These are phyloP conservation scores for Venturia asperata DNA, from an alignment of 2,329 filamentous ascomycete genomes.

Conservation along the genomic window DNA sequence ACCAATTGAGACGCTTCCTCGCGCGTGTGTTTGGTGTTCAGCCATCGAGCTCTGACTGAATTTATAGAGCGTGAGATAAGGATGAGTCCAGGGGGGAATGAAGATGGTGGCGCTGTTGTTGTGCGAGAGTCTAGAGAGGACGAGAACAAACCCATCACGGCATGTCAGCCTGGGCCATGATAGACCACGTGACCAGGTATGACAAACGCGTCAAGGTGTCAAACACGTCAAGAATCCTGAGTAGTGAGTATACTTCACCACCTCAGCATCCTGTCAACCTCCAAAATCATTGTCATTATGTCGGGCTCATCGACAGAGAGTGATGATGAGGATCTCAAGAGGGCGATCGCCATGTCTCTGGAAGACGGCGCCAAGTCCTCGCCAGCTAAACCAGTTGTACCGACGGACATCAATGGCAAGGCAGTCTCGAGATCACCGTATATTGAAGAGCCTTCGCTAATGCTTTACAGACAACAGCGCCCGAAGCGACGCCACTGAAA, in stretches of 20 bases:
- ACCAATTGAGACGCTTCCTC: not conserved
- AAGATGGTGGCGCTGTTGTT: too few species aligned
- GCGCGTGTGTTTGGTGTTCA: not conserved
- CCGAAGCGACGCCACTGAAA: not conserved
- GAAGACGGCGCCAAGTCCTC: slow-evolving; percentile 13
- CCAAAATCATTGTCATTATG: not conserved
- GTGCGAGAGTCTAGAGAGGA: too few species aligned
- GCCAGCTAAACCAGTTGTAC: not conserved
- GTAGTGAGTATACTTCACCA: too few species aligned
- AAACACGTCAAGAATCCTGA: too few species aligned
- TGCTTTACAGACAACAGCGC: not conserved
- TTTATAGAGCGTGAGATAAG: not conserved
- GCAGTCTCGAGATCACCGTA: slow-evolving; percentile 16
- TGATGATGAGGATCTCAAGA: slow-evolving; percentile 22
- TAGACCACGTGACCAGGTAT: not conserved
- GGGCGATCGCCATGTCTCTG: slow-evolving; percentile 28
- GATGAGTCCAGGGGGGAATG: too few species aligned
- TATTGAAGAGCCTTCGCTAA: not conserved
- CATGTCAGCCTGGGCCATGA: too few species aligned
- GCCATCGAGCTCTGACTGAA: not conserved
- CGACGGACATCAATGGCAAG: slow-evolving; percentile 8
- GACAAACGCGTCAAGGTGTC: too few species aligned
- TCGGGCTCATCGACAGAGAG: slow-evolving; percentile 2
- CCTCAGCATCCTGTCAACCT: not conserved
- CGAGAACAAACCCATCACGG: too few species aligned